Evolutionary conservation across 169 alveolate species (phyloP).

Genomic region (Plasmodium falciparum): DNA sequence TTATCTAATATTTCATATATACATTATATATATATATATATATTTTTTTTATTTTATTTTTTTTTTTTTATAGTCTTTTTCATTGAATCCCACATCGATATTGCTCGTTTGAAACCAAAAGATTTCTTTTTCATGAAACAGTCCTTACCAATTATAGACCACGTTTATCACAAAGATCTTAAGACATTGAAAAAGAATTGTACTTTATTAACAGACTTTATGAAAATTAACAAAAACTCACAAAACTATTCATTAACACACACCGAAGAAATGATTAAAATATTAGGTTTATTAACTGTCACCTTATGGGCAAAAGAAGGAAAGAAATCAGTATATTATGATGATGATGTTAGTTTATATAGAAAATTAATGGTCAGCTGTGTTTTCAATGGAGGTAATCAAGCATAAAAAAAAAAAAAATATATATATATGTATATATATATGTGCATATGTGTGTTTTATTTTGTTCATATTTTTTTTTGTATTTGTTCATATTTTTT

Average conservation of each 20-base stretch:
- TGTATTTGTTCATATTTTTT: neutral
- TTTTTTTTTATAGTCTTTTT: constrained; percentile 17
- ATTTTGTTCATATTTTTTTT: neutral
- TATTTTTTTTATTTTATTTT: neutral
- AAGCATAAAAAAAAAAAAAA: no score
- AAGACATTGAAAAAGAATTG: constrained; percentile 22
- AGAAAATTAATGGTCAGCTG: constrained; percentile 50
- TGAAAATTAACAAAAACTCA: constrained; percentile 17
- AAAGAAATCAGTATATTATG: constrained; percentile 51
- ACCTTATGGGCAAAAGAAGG: constrained; percentile 66
- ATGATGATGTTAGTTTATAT: constrained; percentile 35
- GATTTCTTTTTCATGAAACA: constrained; percentile 38
- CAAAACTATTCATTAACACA: neutral
- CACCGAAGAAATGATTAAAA: constrained; percentile 40
- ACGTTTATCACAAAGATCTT: neutral
- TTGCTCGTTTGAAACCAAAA: constrained; percentile 42
- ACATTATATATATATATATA: neutral
- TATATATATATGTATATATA: neutral
- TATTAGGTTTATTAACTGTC: constrained; percentile 13
- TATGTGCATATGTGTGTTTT: neutral
- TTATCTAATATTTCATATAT: neutral
- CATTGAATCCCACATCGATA: constrained; percentile 58
- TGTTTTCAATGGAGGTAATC: constrained; percentile 63
- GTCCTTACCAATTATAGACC: constrained; percentile 19
- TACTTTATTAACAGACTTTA: neutral